Conservation (phyloP, 1,284 basidiomycete species). For the Malassezia japonica region DNA sequence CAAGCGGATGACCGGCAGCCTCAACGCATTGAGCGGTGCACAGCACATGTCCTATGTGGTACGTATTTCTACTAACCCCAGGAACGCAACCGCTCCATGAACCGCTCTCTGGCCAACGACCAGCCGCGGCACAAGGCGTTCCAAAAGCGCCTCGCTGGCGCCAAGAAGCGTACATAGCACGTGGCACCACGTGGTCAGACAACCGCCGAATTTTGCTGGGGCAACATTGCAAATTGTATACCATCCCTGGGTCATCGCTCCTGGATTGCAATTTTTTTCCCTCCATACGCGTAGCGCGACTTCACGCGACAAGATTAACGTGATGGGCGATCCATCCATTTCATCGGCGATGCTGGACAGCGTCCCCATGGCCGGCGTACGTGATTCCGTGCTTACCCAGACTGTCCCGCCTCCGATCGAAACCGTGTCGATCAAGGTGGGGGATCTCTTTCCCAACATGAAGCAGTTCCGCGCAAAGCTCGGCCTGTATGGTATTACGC, state of each 20-base stretch:
- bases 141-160: conserved; percentile 30
- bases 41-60: conserved; percentile 49
- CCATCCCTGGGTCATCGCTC: not conserved
- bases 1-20: conserved; percentile 38
- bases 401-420: not conserved
- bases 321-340: conserved; percentile 11
- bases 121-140: conserved; percentile 34
- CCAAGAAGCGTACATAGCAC: conserved; percentile 2
- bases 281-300: not conserved
- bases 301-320: not conserved
- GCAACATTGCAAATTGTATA: conserved; percentile 9
- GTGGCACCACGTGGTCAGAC: conserved; percentile 1
- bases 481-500: conserved; percentile 17
- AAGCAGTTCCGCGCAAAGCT: conserved; percentile 16
- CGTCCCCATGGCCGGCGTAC: conserved; percentile 6
- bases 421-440: conserved; percentile 12
- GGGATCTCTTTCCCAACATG: conserved; percentile 17
- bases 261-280: conserved; percentile 16
- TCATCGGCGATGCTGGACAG: conserved; percentile 13
- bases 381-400: not conserved
- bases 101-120: conserved; percentile 42
- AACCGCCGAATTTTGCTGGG: not conserved
- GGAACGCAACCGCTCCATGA: conserved; percentile 45
- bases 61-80: conserved; percentile 5
- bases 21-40: conserved; percentile 47